phyloP scores from a whole-genome alignment of 2,329 filamentous ascomycete species.

The Colletotrichum plurivorum region DNA sequence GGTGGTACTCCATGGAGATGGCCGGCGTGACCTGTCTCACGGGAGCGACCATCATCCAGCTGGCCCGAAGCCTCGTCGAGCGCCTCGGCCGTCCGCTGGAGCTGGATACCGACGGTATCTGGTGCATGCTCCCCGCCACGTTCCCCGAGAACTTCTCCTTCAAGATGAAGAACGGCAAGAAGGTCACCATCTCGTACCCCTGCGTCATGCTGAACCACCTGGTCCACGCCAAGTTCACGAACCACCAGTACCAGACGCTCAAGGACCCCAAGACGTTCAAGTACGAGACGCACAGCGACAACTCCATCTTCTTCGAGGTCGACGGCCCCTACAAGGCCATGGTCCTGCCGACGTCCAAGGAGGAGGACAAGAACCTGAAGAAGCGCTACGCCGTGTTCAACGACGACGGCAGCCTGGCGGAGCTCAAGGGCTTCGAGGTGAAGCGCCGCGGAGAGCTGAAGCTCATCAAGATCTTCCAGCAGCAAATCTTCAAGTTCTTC shows the following conservation, averaged over 20 bases:
- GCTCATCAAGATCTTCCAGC: constrained; percentile 99
- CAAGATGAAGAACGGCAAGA: constrained; percentile 96
- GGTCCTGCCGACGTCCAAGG: constrained; percentile 96
- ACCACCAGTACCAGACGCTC: constrained; percentile 96
- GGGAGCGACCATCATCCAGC: constrained; percentile 95
- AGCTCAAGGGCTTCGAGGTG: constrained; percentile 97
- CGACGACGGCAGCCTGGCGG: constrained; percentile 93
- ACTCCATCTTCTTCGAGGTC: constrained; percentile 99
- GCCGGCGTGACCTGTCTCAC: constrained; percentile 98
- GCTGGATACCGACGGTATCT: constrained; percentile 98
- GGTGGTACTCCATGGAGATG: constrained; percentile 99
- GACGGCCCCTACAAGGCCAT: constrained; percentile 98
- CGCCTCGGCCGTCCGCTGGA: constrained; percentile 93
- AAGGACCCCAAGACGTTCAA: constrained; percentile 83
- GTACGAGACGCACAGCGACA: constrained; percentile 98
- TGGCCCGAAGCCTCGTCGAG: constrained; percentile 94
- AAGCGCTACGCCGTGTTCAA: constrained; percentile 99
- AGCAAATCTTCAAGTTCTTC: constrained; percentile 99
- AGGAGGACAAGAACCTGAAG: constrained; percentile 99
- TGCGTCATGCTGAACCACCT: constrained; percentile 99
- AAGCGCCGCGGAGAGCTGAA: constrained; percentile 98
- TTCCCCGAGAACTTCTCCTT: constrained; percentile 98
- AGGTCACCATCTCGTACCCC: constrained; percentile 95
- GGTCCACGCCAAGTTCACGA: constrained; percentile 94
- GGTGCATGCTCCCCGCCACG: constrained; percentile 97